A percentile compares a stretch with the other conserved stretches of the same genome.
These are phyloP conservation scores for Rhizopus microsporus DNA, from an alignment of 371 early-diverging fungal species.

Conservation along the genomic window DNA sequence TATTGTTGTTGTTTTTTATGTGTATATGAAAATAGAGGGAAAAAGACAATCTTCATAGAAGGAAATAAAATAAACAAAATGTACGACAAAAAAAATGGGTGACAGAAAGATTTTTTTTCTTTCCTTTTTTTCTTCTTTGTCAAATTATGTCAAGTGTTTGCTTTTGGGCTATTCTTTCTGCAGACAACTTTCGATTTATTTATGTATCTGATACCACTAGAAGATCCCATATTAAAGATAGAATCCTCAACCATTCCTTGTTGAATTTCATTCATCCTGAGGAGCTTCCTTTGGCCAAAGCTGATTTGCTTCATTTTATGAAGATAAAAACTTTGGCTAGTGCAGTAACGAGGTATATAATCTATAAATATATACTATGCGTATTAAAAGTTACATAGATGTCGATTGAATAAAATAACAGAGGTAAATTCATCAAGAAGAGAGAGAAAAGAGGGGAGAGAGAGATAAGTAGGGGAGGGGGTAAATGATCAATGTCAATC, in stretches of 20 bases:
- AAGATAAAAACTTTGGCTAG: conserved; percentile 52
- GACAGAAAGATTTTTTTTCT: background rate
- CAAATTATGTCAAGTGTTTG: conserved; percentile 24
- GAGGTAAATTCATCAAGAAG: background rate
- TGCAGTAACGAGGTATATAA: conserved; percentile 58
- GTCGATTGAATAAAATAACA: conserved; percentile 6
- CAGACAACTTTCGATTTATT: conserved; percentile 50
- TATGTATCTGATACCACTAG: conserved; percentile 40
- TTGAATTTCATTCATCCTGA: conserved; percentile 65
- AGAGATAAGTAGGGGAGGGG: background rate
- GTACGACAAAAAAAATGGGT: too few species aligned
- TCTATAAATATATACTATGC: background rate
- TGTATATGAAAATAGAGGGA: too few species aligned
- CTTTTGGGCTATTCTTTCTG: conserved; percentile 57
- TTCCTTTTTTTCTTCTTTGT: background rate
- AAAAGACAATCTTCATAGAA: background rate
- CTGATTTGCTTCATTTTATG: conserved; percentile 54
- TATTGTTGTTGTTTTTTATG: too few species aligned
- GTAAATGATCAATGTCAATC: background rate
- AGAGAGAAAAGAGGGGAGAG: background rate
- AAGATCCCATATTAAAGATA: conserved; percentile 33
- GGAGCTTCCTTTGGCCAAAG: conserved; percentile 50
- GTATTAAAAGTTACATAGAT: conserved; percentile 3
- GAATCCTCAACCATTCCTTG: conserved; percentile 34
- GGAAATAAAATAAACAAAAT: background rate